These are phyloP conservation scores for Meyerozyma elateridarum DNA, from an alignment of 1,139 yeast genomes.

Conservation along the genomic window DNA sequence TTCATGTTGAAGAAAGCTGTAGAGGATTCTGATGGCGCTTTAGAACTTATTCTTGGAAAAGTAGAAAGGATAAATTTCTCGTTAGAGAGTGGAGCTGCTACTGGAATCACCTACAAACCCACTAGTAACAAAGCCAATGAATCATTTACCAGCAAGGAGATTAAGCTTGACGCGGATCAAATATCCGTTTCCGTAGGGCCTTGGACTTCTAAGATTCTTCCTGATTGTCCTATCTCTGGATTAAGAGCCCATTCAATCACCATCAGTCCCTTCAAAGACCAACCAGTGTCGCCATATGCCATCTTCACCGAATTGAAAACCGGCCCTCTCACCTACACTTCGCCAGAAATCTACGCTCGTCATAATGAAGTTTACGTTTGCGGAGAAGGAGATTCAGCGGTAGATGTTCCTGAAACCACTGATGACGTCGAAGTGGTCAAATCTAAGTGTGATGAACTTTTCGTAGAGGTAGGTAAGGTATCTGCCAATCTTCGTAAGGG, in stretches of 20 bases:
- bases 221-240: constrained; percentile 90
- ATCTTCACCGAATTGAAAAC: constrained; percentile 85
- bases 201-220: constrained; percentile 88
- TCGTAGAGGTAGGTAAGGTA: constrained; percentile 73
- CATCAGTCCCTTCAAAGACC: constrained; percentile 68
- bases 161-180: constrained; percentile 60
- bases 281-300: constrained; percentile 83
- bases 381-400: constrained; percentile 93
- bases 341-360: constrained; percentile 94
- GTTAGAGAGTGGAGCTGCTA: constrained; percentile 59
- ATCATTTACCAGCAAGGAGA: constrained; percentile 11
- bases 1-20: constrained; percentile 75
- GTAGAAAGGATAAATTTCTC: constrained; percentile 63
- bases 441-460: constrained; percentile 84
- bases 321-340: constrained; percentile 58
- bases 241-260: constrained; percentile 94
- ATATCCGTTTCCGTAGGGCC: constrained; percentile 90
- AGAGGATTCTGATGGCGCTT: constrained; percentile 65
- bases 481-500: constrained; percentile 72
- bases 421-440: constrained; percentile 89
- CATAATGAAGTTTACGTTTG: constrained; percentile 95
- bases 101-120: constrained; percentile 63
- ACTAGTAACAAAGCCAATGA: constrained; percentile 30
- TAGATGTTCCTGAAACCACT: constrained; percentile 88
- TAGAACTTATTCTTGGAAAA: constrained; percentile 79